These are phyloP conservation scores for Paralagenidium karlingii DNA, from an alignment of 352 stramenopile species.

Conservation along the genomic window DNA sequence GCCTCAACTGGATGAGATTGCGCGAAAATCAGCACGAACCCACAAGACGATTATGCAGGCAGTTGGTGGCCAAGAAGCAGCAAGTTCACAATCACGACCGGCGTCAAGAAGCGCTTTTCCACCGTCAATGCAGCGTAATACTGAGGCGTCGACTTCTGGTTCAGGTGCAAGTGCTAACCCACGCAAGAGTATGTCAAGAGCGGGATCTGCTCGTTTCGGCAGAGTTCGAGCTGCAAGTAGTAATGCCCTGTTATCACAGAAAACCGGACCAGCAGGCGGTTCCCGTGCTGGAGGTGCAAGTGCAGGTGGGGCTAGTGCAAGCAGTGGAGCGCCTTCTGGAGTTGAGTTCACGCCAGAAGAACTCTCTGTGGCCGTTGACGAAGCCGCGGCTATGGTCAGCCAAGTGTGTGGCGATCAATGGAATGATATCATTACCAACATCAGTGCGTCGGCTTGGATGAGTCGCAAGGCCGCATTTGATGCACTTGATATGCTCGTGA, in stretches of 20 bases:
- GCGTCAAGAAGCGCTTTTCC: too few species aligned
- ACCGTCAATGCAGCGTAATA: too few species aligned
- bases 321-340: too few species aligned
- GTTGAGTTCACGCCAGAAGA: too few species aligned
- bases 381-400: slow-evolving; percentile 43
- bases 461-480: slow-evolving; percentile 73
- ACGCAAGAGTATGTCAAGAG: neutral
- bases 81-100: too few species aligned
- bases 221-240: slow-evolving; percentile 16
- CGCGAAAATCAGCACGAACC: slow-evolving; percentile 52
- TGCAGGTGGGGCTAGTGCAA: slow-evolving; percentile 1
- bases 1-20: slow-evolving; percentile 42
- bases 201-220: neutral
- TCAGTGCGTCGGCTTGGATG: slow-evolving; percentile 70
- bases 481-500: too few species aligned
- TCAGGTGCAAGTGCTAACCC: neutral
- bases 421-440: slow-evolving; percentile 30
- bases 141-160: too few species aligned
- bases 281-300: slow-evolving; percentile 5
- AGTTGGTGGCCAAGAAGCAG: slow-evolving; percentile 13
- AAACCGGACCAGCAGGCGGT: slow-evolving; percentile 11
- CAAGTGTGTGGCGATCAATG: slow-evolving; percentile 54
- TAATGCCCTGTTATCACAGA: neutral
- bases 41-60: slow-evolving; percentile 54
- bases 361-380: slow-evolving; percentile 18